Evolutionary conservation across 2,329 filamentous ascomycete species (phyloP), one percentile per base, ranked within the genome.

Genomic region (Apiospora aurea): DNA sequence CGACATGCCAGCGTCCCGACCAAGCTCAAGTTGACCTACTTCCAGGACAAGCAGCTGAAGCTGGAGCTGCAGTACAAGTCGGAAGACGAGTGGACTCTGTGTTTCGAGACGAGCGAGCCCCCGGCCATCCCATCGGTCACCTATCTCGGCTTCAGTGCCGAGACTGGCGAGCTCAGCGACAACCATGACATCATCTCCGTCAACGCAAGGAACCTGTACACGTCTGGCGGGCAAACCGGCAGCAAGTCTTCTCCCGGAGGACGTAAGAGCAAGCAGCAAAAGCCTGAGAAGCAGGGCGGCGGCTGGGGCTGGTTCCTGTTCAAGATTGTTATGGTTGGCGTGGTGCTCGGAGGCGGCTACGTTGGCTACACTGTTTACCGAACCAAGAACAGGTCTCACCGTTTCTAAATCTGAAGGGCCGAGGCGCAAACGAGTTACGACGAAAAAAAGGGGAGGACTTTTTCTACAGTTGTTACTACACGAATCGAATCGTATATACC

Each of bases 141-240:
- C 47, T 94, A 94, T 81, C 89, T 94, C 38, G 92, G 92, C 72
- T 94, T 94, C 84, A 92, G 90, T 77, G 93, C 94, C 71, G 96
- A 98, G 86, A 98, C 96, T 21, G 96, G 96, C 79, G 96, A 99
- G 86, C 90, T 99, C 76, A 94, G 92, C 83, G 96, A 99, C 85
- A 97, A 97, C 87, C 96, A 98, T 87, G 96, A 99, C 84, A 97
- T 99, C 82, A 91, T 98, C 81, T 93, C 91, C 69, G 89, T 99
- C 78, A 87, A 91, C 75, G 92, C 96, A 72, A 93, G 93, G 86
- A 99, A 98, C 83, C 86, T 99, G 74, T 98, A 98, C 85, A 91
- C 89, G 72, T 83, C 84, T 41, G 85, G 85, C 77, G 89, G 88
- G 47, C 84, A 86, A 70, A 79, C 80, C 69, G 81, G 77, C 75